Evolutionary conservation across 768 basidiomycete genomes (phyloP).

Genomic region (Phallus indusiatus): DNA sequence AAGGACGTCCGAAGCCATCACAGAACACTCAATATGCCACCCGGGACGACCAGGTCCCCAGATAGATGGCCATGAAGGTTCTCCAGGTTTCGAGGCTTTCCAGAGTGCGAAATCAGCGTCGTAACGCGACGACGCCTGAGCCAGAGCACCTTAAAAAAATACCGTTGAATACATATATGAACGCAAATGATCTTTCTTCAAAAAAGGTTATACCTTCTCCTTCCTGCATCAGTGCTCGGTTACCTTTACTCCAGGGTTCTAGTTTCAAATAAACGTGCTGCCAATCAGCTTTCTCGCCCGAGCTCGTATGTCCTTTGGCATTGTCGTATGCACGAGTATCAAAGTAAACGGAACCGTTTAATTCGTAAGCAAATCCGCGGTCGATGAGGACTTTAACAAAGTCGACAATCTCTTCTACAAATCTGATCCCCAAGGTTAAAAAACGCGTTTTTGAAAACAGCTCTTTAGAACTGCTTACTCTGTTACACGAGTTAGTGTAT

Average conservation of each 20-base stretch:
- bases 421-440: not conserved
- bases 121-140: conserved; percentile 35
- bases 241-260: conserved; percentile 93
- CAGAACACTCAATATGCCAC: conserved; percentile 99
- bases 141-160: not conserved
- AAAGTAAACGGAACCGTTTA: conserved; percentile 86
- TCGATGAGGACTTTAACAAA: conserved; percentile 80
- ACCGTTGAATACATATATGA: too few relatives aligned
- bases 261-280: conserved; percentile 85
- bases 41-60: conserved; percentile 97
- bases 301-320: conserved; percentile 31
- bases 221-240: conserved; percentile 79
- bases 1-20: conserved; percentile 90
- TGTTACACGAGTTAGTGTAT: conserved; percentile 88
- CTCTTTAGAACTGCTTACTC: conserved; percentile 46
- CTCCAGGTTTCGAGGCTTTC: conserved; percentile 95
- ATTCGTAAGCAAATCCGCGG: conserved; percentile 77
- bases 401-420: conserved; percentile 80
- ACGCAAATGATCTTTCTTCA: not conserved
- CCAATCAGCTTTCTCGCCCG: conserved; percentile 6
- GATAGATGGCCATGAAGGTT: conserved; percentile 92
- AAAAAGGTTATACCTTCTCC: conserved; percentile 61
- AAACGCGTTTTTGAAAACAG: not conserved
- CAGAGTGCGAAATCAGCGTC: conserved; percentile 92
- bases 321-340: conserved; percentile 78